phyloP scores from a whole-genome alignment of 2,329 filamentous ascomycete genomes.

The Aureobasidium uvarum region DNA sequence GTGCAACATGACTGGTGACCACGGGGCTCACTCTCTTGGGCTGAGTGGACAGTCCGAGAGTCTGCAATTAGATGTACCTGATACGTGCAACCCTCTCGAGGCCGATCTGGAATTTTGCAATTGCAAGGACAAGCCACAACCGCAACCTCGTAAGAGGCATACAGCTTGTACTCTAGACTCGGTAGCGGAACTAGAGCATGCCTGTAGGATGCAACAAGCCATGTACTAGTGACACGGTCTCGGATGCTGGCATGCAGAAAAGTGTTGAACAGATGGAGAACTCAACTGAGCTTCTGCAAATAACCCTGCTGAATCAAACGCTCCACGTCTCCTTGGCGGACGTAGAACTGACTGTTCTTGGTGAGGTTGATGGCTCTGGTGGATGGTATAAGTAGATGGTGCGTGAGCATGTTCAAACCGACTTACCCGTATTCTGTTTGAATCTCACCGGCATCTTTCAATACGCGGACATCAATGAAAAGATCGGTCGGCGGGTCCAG shows the following conservation, averaged over 20 bases:
- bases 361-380: constrained; percentile 86
- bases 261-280: no score
- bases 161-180: not conserved
- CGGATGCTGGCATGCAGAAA: not conserved
- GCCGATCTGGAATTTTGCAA: not conserved
- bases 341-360: constrained; percentile 98
- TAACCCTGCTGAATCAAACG: constrained; percentile 92
- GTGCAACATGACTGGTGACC: not conserved
- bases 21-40: not conserved
- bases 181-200: not conserved
- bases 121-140: not conserved
- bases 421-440: constrained; percentile 97
- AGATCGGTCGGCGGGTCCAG: constrained; percentile 91
- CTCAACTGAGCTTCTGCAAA: constrained; percentile 80
- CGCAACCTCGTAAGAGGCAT: not conserved
- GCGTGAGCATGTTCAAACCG: not conserved
- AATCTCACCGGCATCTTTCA: constrained; percentile 97
- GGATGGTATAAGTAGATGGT: constrained; percentile 25
- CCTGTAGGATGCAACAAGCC: not conserved
- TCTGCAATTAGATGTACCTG: not conserved
- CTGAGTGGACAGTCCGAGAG: not conserved
- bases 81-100: not conserved
- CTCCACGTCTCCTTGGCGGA: constrained; percentile 93
- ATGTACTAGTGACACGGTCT: not conserved
- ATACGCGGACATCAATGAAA: constrained; percentile 92